A percentile compares a stretch with the other conserved stretches of the same genome.
Evolutionary conservation across 169 alveolate genomes (phyloP).

Genomic region (Babesia divergens): DNA sequence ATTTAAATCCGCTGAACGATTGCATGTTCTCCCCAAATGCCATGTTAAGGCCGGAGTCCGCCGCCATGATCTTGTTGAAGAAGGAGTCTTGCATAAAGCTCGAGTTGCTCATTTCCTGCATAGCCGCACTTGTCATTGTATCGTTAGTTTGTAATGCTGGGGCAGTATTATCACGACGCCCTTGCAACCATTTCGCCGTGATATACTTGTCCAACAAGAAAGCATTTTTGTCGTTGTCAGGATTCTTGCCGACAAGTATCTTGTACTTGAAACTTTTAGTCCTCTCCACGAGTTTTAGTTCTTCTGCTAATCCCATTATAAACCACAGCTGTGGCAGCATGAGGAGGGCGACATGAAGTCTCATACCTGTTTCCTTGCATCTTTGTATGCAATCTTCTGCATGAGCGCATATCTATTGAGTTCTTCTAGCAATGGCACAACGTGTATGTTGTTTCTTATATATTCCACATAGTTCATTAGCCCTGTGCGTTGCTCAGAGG

Average conservation of each 20-base stretch:
- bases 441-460: slow-evolving; percentile 22
- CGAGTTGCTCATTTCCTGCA: background rate
- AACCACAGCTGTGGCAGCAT: slow-evolving; percentile 35
- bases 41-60: background rate
- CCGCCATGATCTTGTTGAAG: background rate
- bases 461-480: slow-evolving; percentile 41
- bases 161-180: background rate
- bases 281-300: slow-evolving; percentile 48
- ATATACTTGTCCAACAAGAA: slow-evolving; percentile 6
- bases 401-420: slow-evolving; percentile 44
- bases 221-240: background rate
- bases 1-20: background rate
- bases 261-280: slow-evolving; percentile 18
- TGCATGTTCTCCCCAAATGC: background rate
- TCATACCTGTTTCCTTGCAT: slow-evolving; percentile 45
- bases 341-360: background rate
- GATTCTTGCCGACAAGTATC: background rate
- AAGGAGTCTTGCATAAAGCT: background rate
- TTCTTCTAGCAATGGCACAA: slow-evolving; percentile 51
- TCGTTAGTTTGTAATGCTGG: background rate
- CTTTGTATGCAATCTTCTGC: slow-evolving; percentile 50
- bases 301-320: slow-evolving; percentile 43
- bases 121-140: background rate
- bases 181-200: slow-evolving; percentile 22
- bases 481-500: slow-evolving; percentile 45